Evolutionary conservation across 768 basidiomycete species (phyloP).

Genomic region (Leccinum broughii): DNA sequence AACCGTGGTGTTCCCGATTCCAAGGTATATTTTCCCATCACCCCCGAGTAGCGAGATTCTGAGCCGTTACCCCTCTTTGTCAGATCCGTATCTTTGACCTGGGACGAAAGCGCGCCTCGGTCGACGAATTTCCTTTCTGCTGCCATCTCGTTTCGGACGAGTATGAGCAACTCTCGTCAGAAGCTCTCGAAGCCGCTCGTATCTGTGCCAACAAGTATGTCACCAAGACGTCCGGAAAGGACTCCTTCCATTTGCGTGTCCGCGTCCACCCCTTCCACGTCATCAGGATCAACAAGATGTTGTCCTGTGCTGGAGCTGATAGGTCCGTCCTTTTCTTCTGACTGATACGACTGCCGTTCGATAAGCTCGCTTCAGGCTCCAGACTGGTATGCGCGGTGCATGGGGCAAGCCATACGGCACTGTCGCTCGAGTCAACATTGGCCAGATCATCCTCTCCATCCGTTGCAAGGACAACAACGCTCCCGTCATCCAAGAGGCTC

Average conservation of each 20-base stretch:
- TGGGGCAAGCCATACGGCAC: conserved; percentile 99
- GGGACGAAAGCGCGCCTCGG: conserved; percentile 92
- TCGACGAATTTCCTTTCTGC: conserved; percentile 98
- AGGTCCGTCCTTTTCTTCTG: conserved; percentile 44
- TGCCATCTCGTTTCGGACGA: conserved; percentile 96
- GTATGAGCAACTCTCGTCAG: conserved; percentile 94
- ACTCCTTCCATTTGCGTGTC: conserved; percentile 97
- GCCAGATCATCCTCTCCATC: conserved; percentile 90
- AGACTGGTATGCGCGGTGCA: conserved; percentile 98
- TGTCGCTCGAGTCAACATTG: conserved; percentile 95
- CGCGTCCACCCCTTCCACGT: conserved; percentile 99
- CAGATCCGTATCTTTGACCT: conserved; percentile 97
- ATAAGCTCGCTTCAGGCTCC: conserved; percentile 51
- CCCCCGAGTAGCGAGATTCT: neutral
- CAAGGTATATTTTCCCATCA: conserved; percentile 50
- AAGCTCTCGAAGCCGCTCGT: conserved; percentile 96
- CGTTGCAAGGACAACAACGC: conserved; percentile 89
- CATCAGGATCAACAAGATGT: conserved; percentile 99
- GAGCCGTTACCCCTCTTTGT: neutral
- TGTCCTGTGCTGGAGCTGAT: conserved; percentile 99
- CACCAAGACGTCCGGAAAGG: conserved; percentile 97
- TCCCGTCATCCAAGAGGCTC: conserved; percentile 91
- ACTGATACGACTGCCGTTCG: neutral
- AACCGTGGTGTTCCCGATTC: conserved; percentile 98
- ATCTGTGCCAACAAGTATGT: conserved; percentile 99